Evolutionary conservation across 805 yeast species (phyloP), one percentile per base, ranked within the genome.

Genomic region (Candida palmyrensis): DNA sequence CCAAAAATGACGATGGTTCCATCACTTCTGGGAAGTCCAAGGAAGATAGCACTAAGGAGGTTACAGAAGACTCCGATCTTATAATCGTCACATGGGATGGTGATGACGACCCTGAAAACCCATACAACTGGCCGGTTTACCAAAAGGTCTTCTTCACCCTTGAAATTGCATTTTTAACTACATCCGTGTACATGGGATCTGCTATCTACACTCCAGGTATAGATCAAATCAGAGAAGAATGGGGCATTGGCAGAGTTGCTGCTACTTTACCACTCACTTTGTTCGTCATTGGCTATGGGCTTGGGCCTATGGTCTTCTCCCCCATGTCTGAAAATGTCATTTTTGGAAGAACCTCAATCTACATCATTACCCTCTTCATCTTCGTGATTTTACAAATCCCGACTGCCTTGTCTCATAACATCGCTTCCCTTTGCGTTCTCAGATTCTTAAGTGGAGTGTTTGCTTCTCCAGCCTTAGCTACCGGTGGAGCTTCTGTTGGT

Each of bases 221-320:
- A 17, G 54, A 44, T 12, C 53, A 58, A n/a, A 44, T 77, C 18
- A 59, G 53, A 45, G 49, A 50, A 14, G 68, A 71, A 27, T 72
- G 73, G 42, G 43, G 50, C n/a, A 64, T 71, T 4, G 57, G 66
- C 11, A 53, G 51, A 27, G 66, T 62, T 3, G 63, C 58, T 4
- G 72, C 74, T 0, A 53, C 65, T 2, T 51, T 76, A 23, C 44
- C 44, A 2, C 55, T 76, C 42, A 60, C 77, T 1, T 37, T 73
- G 22, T 75, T 68, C 37, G 75, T 75, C 6, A 42, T 74, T 25
- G 82, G 80, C n/a, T 75, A 75, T 43, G 80, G 77, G 29, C 30
- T 75, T 11, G 79, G 79, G 3, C 80, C 80, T 3, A 57, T 75
- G 57, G 37, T 75, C 2, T 67, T 73, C 32, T 68, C 79, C 0